Base-by-base conservation (phyloP, 495 filamentous ascomycete species). In the Cercophora samala region DNA sequence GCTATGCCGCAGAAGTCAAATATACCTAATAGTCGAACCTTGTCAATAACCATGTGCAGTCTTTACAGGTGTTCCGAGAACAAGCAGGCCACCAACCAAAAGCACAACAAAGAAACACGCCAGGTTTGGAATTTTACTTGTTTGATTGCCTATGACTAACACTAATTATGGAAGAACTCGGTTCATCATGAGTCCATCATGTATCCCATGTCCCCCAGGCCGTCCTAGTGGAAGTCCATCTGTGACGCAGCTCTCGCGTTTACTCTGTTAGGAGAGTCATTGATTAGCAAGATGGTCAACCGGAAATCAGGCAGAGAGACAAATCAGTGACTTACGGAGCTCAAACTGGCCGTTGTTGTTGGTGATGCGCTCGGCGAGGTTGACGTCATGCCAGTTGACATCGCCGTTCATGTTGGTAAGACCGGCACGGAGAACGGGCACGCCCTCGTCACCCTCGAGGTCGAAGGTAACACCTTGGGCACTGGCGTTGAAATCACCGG, bases 391-490 rank as follows among this genome's bases (percentile, higher is more conserved):
- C 8, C 37, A 0, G 17, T 66, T 19, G 21, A 54, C 1, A 0
- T 76, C 23, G 9, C 68, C 70, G 0, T 70, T 58, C 23, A 58
- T 1, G 42, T 71, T 62, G 17, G 5, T 24, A 29, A 76, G 69
- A 5, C 8, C 1, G 9, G 74, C 76, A 18, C 74, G 76, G 42
- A 78, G 75, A 24, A 77, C 26, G 29, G 75, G 75, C 17, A 74
- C 73, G 5, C 26, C 42, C 26, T 29, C 37, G 15, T 71, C 79
- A 5, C 81, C 81, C 69, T 85, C 83, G 5, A 78, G 21, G 0
- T 64, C 19, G 59, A 85, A 81, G 60, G 19, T 55, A 60, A 84
- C 74, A 4, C 77, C 59, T n/a, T 77, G 58, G 54, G 83, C 81
- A 26, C 69, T 77, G 4, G 71, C 54, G 18, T 74, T 56, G 72